Percentiles rank a stretch among this genome's conserved stretches.
phyloP scores from a whole-genome alignment of 257 asterid genomes.

The Jasminum sambac region DNA sequence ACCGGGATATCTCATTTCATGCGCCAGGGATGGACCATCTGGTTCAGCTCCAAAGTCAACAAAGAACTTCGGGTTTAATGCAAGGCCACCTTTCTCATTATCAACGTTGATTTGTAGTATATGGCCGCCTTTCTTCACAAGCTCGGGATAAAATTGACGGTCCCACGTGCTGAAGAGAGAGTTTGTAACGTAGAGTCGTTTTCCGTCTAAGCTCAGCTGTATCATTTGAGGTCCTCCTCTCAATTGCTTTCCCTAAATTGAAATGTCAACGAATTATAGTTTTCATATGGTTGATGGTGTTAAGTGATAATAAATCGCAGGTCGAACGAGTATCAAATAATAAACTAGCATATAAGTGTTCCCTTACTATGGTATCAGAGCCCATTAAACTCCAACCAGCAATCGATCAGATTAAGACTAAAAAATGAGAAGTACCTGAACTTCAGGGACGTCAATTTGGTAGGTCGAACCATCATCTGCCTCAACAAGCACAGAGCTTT shows the following conservation, averaged over 20 bases:
- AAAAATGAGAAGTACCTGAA: conserved; percentile 53
- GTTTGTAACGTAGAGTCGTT: conserved; percentile 78
- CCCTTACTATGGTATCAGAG: no score
- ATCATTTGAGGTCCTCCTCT: conserved; percentile 99
- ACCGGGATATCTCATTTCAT: conserved; percentile 97
- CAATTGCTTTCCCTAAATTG: conserved; percentile 56
- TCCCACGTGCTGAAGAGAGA: conserved; percentile 96
- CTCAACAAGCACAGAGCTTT: conserved; percentile 64
- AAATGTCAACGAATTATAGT: not conserved
- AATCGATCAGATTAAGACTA: no score
- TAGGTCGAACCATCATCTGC: conserved; percentile 73
- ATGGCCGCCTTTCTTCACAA: conserved; percentile 75
- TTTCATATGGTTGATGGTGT: not conserved
- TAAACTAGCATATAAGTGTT: no score
- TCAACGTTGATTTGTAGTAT: conserved; percentile 83
- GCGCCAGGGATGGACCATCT: conserved; percentile 90
- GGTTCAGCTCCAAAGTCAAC: conserved; percentile 91
- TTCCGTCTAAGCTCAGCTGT: conserved; percentile 93
- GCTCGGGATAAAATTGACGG: conserved; percentile 81
- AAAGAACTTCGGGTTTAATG: conserved; percentile 61
- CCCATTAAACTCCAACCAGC: no score
- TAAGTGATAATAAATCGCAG: no score
- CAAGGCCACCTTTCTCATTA: conserved; percentile 74
- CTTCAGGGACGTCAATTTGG: conserved; percentile 71
- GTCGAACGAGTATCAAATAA: no score